Evolutionary conservation across 345 rosid species (phyloP), one percentile per base, ranked within the genome.

Genomic region (Kernera saxatilis): DNA sequence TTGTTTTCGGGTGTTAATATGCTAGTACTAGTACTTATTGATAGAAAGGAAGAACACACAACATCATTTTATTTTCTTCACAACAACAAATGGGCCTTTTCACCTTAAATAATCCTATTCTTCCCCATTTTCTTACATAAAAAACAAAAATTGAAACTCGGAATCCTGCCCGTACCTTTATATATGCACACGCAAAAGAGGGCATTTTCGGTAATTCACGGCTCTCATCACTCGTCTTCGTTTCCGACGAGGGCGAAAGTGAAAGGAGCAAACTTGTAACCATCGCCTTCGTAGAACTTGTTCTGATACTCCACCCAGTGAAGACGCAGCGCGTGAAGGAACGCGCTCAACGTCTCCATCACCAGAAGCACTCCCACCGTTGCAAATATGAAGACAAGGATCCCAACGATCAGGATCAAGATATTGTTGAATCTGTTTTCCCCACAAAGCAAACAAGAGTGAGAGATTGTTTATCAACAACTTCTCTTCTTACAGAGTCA

Each of bases 221-320:
- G 15, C 18, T 15, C 35, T 29, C 46, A 63, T 86, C 84, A 88
- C 40, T 88, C 95, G 7, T 82, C 93, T 64, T 94, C 96, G 13
- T 78, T 85, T 10, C 56, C 71, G 0, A 77, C 32, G 15, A 81
- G 68, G 15, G 82, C 59, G 59, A 91, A 91, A 32, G 96, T 82
- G 76, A 84, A 94, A 13, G 99, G 99, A 70, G 63, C 64, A 82
- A 91, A 91, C 76, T 87, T 89, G 82, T 88, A 92, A 33, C 99
- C 98, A 40, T 92, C 96, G 44, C 98, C 99, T 73, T 95, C 99
- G 45, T 95, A 94, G 79, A 89, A 95, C 77, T 92, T 95, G 86
- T 89, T 94, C 56, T 89, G 95, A 79, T 86, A 94, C 76, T 94
- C 98, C 57, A 94, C 98, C 98, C 99, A 87, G 82, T 91, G 99